These are phyloP conservation scores for Chaetomiaceae sp. DNA, from an alignment of 2,329 filamentous ascomycete genomes.

Conservation along the genomic window DNA sequence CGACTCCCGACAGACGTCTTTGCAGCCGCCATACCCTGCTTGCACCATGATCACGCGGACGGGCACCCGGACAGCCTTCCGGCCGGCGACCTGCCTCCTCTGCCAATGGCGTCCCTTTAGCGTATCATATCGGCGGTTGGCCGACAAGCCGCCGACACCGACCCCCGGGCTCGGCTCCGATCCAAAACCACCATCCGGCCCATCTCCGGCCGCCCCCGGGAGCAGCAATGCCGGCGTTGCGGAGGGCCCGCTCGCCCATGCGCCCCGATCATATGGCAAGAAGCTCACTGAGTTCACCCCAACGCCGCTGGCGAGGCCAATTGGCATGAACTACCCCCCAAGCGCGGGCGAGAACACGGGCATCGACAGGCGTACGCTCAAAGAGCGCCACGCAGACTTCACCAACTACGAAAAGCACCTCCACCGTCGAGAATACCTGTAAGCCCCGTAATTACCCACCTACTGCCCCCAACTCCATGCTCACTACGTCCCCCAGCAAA, in stretches of 20 bases:
- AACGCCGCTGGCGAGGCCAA: constrained; percentile 63
- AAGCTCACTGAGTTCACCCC: constrained; percentile 53
- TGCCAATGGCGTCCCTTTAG: constrained; percentile 52
- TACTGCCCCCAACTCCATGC: background rate
- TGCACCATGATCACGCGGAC: constrained; percentile 24
- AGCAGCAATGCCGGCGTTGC: constrained; percentile 25
- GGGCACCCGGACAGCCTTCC: constrained; percentile 14
- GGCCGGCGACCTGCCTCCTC: constrained; percentile 39
- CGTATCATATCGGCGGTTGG: constrained; percentile 37
- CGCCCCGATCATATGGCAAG: constrained; percentile 57
- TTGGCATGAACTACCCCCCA: constrained; percentile 75
- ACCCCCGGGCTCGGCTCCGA: constrained; percentile 14
- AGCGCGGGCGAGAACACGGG: constrained; percentile 77
- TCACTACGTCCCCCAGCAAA: constrained; percentile 46
- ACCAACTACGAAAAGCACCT: constrained; percentile 83
- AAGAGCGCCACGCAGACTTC: constrained; percentile 72
- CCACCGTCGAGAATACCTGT: constrained; percentile 70
- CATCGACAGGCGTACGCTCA: constrained; percentile 61
- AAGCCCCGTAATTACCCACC: constrained; percentile 31
- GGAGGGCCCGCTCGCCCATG: constrained; percentile 48
- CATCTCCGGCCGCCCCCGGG: background rate
- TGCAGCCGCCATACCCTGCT: background rate
- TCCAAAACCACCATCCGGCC: constrained; percentile 10
- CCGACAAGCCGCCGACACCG: constrained; percentile 20
- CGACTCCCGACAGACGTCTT: background rate